Evolutionary conservation across 495 filamentous ascomycete genomes (phyloP), one percentile per base, ranked within the genome.

Genomic region (Xeromyces bisporus): DNA sequence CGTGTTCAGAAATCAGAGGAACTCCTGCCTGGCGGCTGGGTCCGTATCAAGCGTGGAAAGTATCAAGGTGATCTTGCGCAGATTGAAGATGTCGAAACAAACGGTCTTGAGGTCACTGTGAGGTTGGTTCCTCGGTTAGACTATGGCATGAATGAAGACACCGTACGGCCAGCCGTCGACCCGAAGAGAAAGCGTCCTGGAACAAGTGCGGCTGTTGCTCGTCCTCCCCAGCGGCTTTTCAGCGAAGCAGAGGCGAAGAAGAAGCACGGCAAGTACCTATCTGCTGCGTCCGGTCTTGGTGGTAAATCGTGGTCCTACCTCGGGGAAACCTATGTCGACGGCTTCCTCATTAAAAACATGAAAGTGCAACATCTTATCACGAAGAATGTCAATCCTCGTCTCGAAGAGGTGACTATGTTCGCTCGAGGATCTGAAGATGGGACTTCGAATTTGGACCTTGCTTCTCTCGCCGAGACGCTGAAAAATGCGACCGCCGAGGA

Each of bases 321-420:
- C 31, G 74, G 74, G 26, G 85, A 99, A 7, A 80, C 77, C 13
- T 99, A 94, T 36, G 65, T 87, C 31, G 80, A 91, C 44, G 91
- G 91, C 7, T 94, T 91, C 57, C 71, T 87, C 18, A 73, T 93
- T 47, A 93, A 94, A 55, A 83, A 91, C 31, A 77, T 93, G 62
- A 89, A 85, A 43, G 75, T 96, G 30, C 80, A 83, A 40, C 67
- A 77, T 43, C 57, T 99, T 24, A 66, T 69, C 12, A 78, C 82
- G 15, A 81, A 81, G 45, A 75, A 86, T 43, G 91, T 96, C 26
- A 89, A 91, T 46, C 91, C 91, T 3, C 80, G 77, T 0, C 62
- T 99, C 18, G 89, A 94, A 51, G 91, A 99, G 48, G 89, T 96
- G 9, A 87, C 85, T 7, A 80, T 72, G 53, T 96, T 96, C 52